Percentiles rank a stretch among this genome's conserved stretches.
Conservation (phyloP, 306 rosid genomes). For the Trichosanthes truncata region DNA sequence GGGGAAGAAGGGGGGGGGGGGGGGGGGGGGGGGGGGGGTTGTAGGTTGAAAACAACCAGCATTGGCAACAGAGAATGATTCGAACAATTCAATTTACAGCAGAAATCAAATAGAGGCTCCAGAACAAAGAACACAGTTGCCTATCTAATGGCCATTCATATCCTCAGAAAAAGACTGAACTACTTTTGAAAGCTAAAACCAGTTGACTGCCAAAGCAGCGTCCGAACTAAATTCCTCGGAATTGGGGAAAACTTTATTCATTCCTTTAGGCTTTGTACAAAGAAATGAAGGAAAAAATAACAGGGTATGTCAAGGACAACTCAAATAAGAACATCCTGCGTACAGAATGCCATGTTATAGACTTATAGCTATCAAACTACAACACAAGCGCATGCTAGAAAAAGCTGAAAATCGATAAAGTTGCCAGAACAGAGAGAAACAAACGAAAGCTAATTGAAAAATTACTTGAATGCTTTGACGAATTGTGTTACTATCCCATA, state of each 20-base stretch:
- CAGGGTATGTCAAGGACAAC: not conserved
- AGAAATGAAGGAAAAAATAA: not conserved
- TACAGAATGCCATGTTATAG: not conserved
- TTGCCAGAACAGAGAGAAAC: not conserved
- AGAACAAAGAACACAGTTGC: not conserved
- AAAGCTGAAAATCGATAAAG: not conserved
- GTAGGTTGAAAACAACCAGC: not conserved
- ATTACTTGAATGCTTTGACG: conserved; percentile 28
- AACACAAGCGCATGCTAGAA: not conserved
- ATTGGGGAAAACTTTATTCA: not conserved
- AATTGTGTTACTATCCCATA: conserved; percentile 23
- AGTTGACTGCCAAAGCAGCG: not conserved
- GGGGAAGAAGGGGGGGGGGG: not conserved
- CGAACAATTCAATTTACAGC: not conserved
- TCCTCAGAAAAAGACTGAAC: not conserved
- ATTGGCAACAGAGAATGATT: not conserved
- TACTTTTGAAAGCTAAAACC: not conserved
- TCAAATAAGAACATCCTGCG: not conserved
- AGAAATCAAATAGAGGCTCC: not conserved
- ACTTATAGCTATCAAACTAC: not conserved
- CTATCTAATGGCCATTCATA: not conserved
- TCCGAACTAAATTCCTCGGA: not conserved
- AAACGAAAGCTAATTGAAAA: not conserved
- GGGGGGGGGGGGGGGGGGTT: no score
- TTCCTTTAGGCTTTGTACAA: not conserved